phyloP scores from a whole-genome alignment of 202 grass and related monocot species.

The Saccharum hybrid region DNA sequence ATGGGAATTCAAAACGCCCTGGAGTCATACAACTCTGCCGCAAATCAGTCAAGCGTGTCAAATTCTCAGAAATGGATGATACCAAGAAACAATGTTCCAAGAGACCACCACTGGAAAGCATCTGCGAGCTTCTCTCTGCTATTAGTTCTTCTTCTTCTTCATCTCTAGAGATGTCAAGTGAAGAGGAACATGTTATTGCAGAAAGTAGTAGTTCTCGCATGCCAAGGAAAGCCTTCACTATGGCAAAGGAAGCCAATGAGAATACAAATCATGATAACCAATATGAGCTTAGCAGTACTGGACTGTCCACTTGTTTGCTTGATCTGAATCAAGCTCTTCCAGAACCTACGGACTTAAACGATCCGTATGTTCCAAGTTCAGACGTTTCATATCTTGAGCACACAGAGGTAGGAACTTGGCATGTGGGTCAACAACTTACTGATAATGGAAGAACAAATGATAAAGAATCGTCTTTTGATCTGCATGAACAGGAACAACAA shows the following conservation, averaged over 20 bases:
- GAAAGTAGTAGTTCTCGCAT: conserved; percentile 46
- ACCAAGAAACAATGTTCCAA: conserved; percentile 48
- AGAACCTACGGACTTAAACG: conserved; percentile 46
- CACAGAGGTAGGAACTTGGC: neutral
- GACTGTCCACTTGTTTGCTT: conserved; percentile 33
- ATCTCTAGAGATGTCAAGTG: conserved; percentile 46
- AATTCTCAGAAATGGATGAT: conserved; percentile 49
- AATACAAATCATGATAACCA: conserved; percentile 9
- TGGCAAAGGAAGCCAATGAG: conserved; percentile 31
- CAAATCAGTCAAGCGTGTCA: conserved; percentile 61
- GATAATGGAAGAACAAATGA: conserved; percentile 26
- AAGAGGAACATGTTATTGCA: conserved; percentile 41
- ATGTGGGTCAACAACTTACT: conserved; percentile 33
- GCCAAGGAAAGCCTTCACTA: conserved; percentile 19
- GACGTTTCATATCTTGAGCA: conserved; percentile 41
- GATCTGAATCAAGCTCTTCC: conserved; percentile 60
- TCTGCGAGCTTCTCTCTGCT: conserved; percentile 56
- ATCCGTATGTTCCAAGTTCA: neutral
- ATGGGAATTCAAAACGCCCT: conserved; percentile 32
- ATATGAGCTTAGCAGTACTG: conserved; percentile 35
- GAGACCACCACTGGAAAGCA: conserved; percentile 44
- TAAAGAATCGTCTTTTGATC: conserved; percentile 26
- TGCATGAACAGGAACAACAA: conserved; percentile 4
- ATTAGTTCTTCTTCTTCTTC: conserved; percentile 55
- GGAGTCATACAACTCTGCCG: conserved; percentile 53